Evolutionary conservation across 768 basidiomycete genomes (phyloP), one percentile per base, ranked within the genome.

Genomic region (Cubamyces sp.): DNA sequence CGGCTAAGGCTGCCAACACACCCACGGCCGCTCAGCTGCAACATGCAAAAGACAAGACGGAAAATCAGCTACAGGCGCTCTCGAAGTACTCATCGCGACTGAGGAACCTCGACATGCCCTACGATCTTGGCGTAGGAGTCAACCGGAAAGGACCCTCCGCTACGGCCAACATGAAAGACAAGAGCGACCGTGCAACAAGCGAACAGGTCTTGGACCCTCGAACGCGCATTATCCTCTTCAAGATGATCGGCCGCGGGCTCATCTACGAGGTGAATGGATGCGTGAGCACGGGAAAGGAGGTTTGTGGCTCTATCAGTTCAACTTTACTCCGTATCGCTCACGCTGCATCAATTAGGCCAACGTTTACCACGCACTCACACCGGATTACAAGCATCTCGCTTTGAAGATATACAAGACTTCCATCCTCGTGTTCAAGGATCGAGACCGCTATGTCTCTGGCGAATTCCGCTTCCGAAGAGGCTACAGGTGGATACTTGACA

Each of bases 341-440:
- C n/a, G 34, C 15, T 1, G 3, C 18, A 6, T 21, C 5, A 8
- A 40, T 21, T 67, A 96, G 94, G 96, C 96, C 9, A 98, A 98
- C 69, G 97, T 99, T 14, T 99, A 99, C 73, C 95, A 98, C 70
- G 94, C 95, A 1, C 71, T 91, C 39, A 80, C 83, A 0, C 79
- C 84, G 0, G 75, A 76, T 3, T 72, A 70, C 5, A 65, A 68
- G 21, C 92, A 96, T 70, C 79, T 97, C 45, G 97, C 97, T 0
- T 83, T 98, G 62, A 99, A 99, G 74, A 94, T 99, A 62, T 99
- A 96, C 81, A 97, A 98, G 74, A 99, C 97, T 1, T 97, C 95
- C 25, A 98, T 99, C 65, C 86, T 99, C 9, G 82, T 94, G 9
- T 99, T 99, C 82, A 96, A 98, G 74, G 94, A 98, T 66, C 87